A percentile compares a stretch with the other conserved stretches of the same genome.
Conservation (phyloP, 129 eudicot genomes). For the Escallonia rubra region DNA sequence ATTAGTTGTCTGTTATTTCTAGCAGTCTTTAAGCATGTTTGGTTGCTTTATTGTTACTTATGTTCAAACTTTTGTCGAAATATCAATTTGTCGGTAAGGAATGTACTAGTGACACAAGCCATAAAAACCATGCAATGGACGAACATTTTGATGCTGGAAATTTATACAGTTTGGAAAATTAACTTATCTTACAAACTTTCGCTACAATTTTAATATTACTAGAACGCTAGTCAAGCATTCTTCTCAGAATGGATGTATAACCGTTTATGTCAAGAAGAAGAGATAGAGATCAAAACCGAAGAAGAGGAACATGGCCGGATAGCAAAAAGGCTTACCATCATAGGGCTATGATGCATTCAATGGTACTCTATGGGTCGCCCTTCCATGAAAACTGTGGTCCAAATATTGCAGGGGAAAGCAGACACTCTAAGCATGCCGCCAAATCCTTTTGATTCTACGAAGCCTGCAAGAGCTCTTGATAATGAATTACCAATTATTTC, state of each 20-base stretch:
- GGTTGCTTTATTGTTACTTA: no score
- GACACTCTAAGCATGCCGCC: slow-evolving; percentile 24
- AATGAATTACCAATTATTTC: background rate
- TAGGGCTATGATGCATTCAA: slow-evolving; percentile 35
- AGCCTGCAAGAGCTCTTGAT: slow-evolving; percentile 7
- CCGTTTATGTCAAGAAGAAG: slow-evolving; percentile 1
- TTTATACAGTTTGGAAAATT: no score
- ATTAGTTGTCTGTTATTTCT: no score
- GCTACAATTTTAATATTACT: no score
- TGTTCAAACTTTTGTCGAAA: no score
- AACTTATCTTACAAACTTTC: no score
- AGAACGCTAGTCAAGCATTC: slow-evolving; percentile 11
- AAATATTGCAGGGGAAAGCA: slow-evolving; percentile 22
- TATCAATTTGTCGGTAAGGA: no score
- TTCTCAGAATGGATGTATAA: slow-evolving; percentile 19
- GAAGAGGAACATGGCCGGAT: slow-evolving; percentile 1
- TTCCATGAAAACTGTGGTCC: slow-evolving; percentile 25
- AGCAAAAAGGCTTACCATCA: background rate
- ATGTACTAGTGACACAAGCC: no score
- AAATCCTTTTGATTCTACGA: slow-evolving; percentile 21
- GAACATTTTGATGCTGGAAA: no score
- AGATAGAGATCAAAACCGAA: background rate
- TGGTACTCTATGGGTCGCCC: slow-evolving; percentile 30
- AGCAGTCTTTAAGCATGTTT: no score
- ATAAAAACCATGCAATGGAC: no score